Percentiles rank a stretch among this genome's conserved stretches.
Conservation (phyloP, 768 basidiomycete genomes). For the Candolleomyces eurysporus region DNA sequence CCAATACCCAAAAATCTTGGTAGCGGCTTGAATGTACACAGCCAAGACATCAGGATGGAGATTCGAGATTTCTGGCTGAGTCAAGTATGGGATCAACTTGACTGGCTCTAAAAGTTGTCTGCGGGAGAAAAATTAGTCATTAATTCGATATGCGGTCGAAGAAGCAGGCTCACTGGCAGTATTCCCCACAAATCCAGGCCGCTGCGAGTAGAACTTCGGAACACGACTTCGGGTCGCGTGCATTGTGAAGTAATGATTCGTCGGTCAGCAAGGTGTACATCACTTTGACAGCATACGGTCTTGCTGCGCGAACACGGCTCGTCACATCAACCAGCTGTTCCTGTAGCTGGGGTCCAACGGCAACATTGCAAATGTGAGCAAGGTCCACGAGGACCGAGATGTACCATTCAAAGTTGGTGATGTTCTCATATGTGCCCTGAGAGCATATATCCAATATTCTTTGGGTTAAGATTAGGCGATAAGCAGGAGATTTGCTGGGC, state of each 20-base stretch:
- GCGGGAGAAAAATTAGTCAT: not conserved
- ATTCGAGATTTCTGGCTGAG: slow-evolving; percentile 55
- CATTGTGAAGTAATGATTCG: slow-evolving; percentile 66
- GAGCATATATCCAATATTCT: slow-evolving; percentile 87
- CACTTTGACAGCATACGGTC: slow-evolving; percentile 79
- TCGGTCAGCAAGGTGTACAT: slow-evolving; percentile 83
- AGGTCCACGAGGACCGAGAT: slow-evolving; percentile 92
- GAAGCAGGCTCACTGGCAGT: slow-evolving; percentile 66
- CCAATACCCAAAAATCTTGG: slow-evolving; percentile 89
- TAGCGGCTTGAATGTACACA: slow-evolving; percentile 77
- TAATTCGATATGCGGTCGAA: not conserved
- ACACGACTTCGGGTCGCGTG: slow-evolving; percentile 69
- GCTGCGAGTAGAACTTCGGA: slow-evolving; percentile 90
- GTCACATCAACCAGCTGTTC: slow-evolving; percentile 87
- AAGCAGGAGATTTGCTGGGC: slow-evolving; percentile 75
- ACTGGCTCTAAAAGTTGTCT: slow-evolving; percentile 82
- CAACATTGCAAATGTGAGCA: slow-evolving; percentile 79
- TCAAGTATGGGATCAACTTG: slow-evolving; percentile 66
- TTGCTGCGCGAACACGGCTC: slow-evolving; percentile 72
- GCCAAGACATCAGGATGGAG: slow-evolving; percentile 66
- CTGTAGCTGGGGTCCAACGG: slow-evolving; percentile 74
- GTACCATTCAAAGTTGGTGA: slow-evolving; percentile 97
- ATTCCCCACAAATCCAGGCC: slow-evolving; percentile 96
- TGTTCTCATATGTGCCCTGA: slow-evolving; percentile 78
- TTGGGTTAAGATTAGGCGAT: slow-evolving; percentile 80